These are phyloP conservation scores for Apiotrichum akiyoshidainum DNA, from an alignment of 1,284 basidiomycete species.

Conservation along the genomic window DNA sequence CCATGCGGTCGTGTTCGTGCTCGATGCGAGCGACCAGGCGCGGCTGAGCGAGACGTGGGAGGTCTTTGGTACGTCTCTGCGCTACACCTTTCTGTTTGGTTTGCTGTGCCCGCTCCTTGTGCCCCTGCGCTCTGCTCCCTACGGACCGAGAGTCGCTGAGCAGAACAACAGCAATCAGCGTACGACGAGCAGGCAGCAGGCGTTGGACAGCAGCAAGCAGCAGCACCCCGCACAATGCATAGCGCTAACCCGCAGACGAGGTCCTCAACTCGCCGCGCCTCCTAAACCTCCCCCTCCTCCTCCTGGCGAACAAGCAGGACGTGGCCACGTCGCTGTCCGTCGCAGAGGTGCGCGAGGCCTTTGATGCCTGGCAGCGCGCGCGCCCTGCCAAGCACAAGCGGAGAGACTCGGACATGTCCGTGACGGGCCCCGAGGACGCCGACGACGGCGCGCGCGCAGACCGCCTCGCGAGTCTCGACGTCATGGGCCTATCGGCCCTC, in stretches of 20 bases:
- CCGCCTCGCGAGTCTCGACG: slow-evolving; percentile 73
- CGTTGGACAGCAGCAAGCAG: too few relatives aligned
- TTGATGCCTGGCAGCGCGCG: slow-evolving; percentile 68
- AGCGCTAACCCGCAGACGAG: slow-evolving; percentile 57
- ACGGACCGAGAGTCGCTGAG: too few relatives aligned
- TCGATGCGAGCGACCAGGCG: slow-evolving; percentile 83
- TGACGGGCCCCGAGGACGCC: slow-evolving; percentile 13
- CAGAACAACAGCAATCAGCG: too few relatives aligned
- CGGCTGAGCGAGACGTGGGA: slow-evolving; percentile 86
- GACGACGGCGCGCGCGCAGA: slow-evolving; percentile 56
- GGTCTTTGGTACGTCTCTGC: slow-evolving; percentile 72
- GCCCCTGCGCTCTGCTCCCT: background rate
- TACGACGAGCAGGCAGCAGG: too few relatives aligned
- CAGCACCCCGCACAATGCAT: too few relatives aligned
- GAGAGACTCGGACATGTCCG: background rate
- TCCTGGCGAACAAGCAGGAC: slow-evolving; percentile 92
- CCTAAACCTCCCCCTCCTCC: slow-evolving; percentile 76
- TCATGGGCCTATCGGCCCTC: slow-evolving; percentile 82
- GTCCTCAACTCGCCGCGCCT: slow-evolving; percentile 81
- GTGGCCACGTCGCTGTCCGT: slow-evolving; percentile 71
- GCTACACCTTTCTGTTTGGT: too few relatives aligned
- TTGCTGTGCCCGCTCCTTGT: too few relatives aligned
- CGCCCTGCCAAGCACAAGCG: slow-evolving; percentile 5
- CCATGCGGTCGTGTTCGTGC: slow-evolving; percentile 86
- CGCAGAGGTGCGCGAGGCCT: slow-evolving; percentile 81